Evolutionary conservation across 202 grass and related monocot species (phyloP).

Genomic region (Zizania palustris): DNA sequence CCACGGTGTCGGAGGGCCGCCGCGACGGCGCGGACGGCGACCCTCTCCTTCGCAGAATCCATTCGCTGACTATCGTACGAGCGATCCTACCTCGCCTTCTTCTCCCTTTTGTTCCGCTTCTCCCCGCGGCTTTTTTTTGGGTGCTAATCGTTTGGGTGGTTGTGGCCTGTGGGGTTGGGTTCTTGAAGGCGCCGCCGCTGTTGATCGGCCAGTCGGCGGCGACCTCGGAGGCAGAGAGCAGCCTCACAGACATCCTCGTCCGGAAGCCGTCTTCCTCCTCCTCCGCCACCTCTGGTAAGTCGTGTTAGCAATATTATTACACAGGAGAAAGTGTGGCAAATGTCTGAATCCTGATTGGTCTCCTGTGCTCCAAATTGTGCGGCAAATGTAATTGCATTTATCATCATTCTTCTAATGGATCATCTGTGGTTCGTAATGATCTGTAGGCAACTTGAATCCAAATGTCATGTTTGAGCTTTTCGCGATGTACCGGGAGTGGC

Average conservation of each 20-base stretch:
- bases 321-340: neutral
- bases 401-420: neutral
- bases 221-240: slow-evolving; percentile 57
- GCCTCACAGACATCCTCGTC: slow-evolving; percentile 72
- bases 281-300: slow-evolving; percentile 47
- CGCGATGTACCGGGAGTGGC: slow-evolving; percentile 73
- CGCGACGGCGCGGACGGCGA: slow-evolving; percentile 43
- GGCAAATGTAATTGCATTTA: slow-evolving; percentile 1
- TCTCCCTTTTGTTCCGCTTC: slow-evolving; percentile 35
- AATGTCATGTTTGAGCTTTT: slow-evolving; percentile 86
- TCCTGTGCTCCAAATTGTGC: neutral
- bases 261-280: slow-evolving; percentile 52
- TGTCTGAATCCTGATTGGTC: slow-evolving; percentile 27
- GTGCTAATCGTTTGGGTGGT: neutral
- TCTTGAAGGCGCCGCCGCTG: slow-evolving; percentile 64
- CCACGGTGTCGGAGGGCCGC: slow-evolving; percentile 61
- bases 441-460: slow-evolving; percentile 65
- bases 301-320: slow-evolving; percentile 1
- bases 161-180: slow-evolving; percentile 11
- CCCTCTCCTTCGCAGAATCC: slow-evolving; percentile 58
- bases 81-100: neutral
- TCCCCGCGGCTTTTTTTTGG: neutral
- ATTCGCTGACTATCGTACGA: slow-evolving; percentile 56
- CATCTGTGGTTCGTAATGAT: slow-evolving; percentile 19
- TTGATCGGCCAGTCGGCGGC: slow-evolving; percentile 42